Conservation (phyloP, 2,329 filamentous ascomycete species). For the Neonectria punicea region DNA sequence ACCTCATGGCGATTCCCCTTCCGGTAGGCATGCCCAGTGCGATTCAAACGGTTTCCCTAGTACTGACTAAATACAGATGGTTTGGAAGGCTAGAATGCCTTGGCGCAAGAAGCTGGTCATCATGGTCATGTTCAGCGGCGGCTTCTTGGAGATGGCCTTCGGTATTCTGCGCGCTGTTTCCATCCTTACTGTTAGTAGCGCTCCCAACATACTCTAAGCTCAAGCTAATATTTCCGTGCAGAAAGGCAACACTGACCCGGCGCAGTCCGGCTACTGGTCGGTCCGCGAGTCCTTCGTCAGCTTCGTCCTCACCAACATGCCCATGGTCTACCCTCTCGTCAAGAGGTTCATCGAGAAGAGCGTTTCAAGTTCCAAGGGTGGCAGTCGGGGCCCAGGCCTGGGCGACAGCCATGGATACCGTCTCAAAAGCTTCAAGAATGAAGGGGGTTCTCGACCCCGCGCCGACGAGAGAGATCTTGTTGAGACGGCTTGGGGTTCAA, state of each 20-base stretch:
- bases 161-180: not conserved
- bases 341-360: slow-evolving; percentile 14
- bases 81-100: not conserved
- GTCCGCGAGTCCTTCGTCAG: slow-evolving; percentile 26
- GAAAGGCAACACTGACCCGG: slow-evolving; percentile 26
- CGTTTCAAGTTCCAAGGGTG: not conserved
- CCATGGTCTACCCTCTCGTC: slow-evolving; percentile 24
- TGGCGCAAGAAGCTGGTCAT: not conserved
- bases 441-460: not conserved
- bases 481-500: not conserved
- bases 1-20: not conserved
- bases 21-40: not conserved
- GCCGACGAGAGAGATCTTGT: not conserved
- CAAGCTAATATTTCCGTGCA: not conserved
- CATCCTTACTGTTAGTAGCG: not conserved
- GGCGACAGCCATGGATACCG: not conserved
- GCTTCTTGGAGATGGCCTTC: not conserved
- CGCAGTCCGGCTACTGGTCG: slow-evolving; percentile 26
- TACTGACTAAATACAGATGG: not conserved
- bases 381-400: not conserved
- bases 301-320: slow-evolving; percentile 26
- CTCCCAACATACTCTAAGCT: not conserved
- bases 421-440: not conserved
- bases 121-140: not conserved
- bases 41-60: not conserved